Base-by-base conservation (phyloP, 2,329 filamentous ascomycete genomes). In the Penicillium griseofulvum region DNA sequence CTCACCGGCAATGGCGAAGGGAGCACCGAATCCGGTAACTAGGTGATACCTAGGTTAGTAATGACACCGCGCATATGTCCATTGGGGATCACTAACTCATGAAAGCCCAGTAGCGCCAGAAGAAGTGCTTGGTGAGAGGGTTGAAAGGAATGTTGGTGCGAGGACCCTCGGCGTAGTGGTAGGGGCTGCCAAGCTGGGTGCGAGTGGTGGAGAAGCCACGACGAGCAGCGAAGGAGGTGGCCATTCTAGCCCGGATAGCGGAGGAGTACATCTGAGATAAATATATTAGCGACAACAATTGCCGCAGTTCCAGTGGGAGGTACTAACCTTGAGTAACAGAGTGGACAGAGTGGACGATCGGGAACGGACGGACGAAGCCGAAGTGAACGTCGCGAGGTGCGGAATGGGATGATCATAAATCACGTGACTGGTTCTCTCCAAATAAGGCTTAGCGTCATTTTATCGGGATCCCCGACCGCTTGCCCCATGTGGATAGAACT, bases 91-190 rank as follows among this genome's bases (percentile, higher is more conserved):
- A 77, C 81, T 60, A 73, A 89, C 87, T 75, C 83, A 87, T 87
- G 81, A 89, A 94, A 61, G 74, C 74, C 88, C 91, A 95, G 87
- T 89, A 99, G 78, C 87, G 83, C 67, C 90, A 60, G 65, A 81
- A 84, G 76, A 99, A 99, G 80, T 83, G 89, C 80, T 87, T 90
- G 74, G 87, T 93, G 80, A 90, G 83, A 66, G 94, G 89, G 84
- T 99, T 96, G 87, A 99, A 99, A 65, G 94, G 94, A 65, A 99
- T 80, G 85, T 97, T 97, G 82, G 84, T 87, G 79, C 91, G 89
- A 72, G 93, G 90, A 64, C 93, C 94, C 82, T 97, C 93, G 68
- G 93, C 88, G 83, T 99, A 99, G 84, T 99, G 94, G 87, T 96
- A 97, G 63, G 92, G 92, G 75, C 90, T 95, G 69, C 83, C 85